Conservation (phyloP, 2,329 filamentous ascomycete species). For the Phialemoniopsis sp. region DNA sequence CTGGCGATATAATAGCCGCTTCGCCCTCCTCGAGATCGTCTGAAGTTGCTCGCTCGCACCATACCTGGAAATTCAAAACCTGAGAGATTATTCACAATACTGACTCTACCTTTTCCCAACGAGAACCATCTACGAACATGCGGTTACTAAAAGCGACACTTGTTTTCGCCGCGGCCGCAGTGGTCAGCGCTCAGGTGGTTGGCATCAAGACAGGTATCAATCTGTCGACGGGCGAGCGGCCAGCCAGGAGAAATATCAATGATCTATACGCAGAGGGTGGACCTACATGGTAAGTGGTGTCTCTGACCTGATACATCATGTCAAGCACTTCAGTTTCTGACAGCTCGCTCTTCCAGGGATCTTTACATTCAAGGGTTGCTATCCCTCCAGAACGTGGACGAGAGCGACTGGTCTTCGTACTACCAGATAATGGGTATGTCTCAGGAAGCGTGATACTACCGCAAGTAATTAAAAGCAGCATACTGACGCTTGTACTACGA, state of each 20-base stretch:
- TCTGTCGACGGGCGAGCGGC: constrained; percentile 30
- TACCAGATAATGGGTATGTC: constrained; percentile 43
- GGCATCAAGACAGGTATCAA: constrained; percentile 32
- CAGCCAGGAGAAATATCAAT: constrained; percentile 43
- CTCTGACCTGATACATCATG: not conserved
- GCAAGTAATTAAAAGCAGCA: not conserved
- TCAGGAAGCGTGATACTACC: not conserved
- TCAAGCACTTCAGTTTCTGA: not conserved
- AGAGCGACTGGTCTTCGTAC: constrained; percentile 40
- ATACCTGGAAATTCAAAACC: no score
- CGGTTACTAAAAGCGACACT: no score
- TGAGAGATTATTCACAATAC: no score
- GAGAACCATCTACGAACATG: no score
- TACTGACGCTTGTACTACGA: no score
- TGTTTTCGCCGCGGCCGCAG: no score
- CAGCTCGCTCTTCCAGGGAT: constrained; percentile 27
- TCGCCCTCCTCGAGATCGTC: no score
- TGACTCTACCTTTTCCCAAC: no score
- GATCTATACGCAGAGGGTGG: constrained; percentile 34
- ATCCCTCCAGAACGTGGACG: constrained; percentile 33
- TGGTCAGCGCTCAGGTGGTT: constrained; percentile 17
- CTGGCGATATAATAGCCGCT: no score
- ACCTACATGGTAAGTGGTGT: constrained; percentile 34
- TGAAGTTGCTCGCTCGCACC: no score
- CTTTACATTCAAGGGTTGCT: constrained; percentile 43